A percentile compares a stretch with the other conserved stretches of the same genome.
Evolutionary conservation across 805 yeast species (phyloP).

Genomic region (Naumovozyma castellii): DNA sequence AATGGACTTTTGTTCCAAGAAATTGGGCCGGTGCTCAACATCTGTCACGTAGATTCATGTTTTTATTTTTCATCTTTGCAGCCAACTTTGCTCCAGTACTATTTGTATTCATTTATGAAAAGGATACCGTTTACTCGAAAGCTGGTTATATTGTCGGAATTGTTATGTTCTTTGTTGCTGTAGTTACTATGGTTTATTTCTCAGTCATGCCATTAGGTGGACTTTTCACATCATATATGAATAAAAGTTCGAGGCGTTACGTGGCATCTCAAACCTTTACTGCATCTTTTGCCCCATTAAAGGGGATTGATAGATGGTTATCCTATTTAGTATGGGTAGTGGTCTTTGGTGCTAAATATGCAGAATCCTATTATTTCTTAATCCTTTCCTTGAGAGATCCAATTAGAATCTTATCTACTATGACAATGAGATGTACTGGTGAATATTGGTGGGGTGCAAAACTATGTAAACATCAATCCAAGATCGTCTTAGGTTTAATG

Average conservation of each 20-base stretch:
- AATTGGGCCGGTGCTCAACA: conserved; percentile 99
- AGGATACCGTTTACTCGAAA: conserved; percentile 51
- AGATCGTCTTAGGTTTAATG: conserved; percentile 87
- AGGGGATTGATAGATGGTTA: conserved; percentile 89
- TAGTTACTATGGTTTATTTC: conserved; percentile 75
- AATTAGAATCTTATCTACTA: conserved; percentile 74
- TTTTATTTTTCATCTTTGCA: conserved; percentile 54
- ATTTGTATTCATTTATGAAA: conserved; percentile 75
- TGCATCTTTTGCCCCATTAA: conserved; percentile 71
- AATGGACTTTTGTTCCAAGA: conserved; percentile 95
- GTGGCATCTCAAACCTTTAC: conserved; percentile 94
- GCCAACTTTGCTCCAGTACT: conserved; percentile 78
- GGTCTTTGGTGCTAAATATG: conserved; percentile 79
- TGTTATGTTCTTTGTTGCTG: conserved; percentile 80
- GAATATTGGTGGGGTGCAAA: conserved; percentile 73
- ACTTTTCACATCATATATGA: conserved; percentile 87
- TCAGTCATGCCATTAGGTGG: conserved; percentile 95
- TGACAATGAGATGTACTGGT: conserved; percentile 90
- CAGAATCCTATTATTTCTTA: conserved; percentile 89
- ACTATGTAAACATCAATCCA: conserved; percentile 78
- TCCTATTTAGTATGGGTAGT: conserved; percentile 83
- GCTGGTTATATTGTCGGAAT: conserved; percentile 71
- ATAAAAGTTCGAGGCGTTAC: conserved; percentile 74
- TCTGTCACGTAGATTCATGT: conserved; percentile 73
- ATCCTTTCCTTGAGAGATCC: conserved; percentile 88